Evolutionary conservation across 1,284 basidiomycete genomes (phyloP), one percentile per base, ranked within the genome.

Genomic region (Sanghuangporus sanghuang): DNA sequence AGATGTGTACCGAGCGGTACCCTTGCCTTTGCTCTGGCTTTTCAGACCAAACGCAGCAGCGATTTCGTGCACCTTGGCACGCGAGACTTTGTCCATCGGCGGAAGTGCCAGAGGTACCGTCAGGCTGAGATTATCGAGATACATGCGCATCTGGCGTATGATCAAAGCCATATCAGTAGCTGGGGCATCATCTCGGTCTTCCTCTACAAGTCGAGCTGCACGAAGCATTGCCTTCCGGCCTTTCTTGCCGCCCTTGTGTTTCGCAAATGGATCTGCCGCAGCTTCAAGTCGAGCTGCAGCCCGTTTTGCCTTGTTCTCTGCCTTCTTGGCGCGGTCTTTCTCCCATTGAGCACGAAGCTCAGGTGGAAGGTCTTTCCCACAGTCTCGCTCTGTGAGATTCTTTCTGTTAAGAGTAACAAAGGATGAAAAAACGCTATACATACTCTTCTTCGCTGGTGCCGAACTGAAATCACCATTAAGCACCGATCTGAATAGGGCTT

Each of bases 271-370:
- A 71, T 90, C 86, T 0, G 81, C 75, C 6, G 84, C 85, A 0
- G 73, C 72, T 57, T 83, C 78, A 14, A 87, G 76, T 32, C 82
- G 81, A 2, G 81, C 85, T 2, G 83, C 75, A 1, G 80, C 82
- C 3, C 93, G 85, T 44, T 82, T 79, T 3, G 78, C 81, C 73
- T 93, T 96, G 72, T 80, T 77, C 64, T 86, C 86, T 0, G 92
- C 92, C 74, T 96, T 97, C 76, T 87, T 90, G 60, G 79, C 76
- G 1, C 93, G 88, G 71, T 96, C 95, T 59, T 82, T 82, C 64
- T 86, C 83, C 93, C 93, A 96, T 67, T 89, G 89, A 0, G 76
- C 82, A 65, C 81, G 81, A 1, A 97, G 79, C 8, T 88, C 82
- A 1, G 78, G 72, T 0, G 90, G 85, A 57, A 94, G 74, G 60